Conservation (phyloP, 768 basidiomycete species). For the Clathrus columnatus region DNA sequence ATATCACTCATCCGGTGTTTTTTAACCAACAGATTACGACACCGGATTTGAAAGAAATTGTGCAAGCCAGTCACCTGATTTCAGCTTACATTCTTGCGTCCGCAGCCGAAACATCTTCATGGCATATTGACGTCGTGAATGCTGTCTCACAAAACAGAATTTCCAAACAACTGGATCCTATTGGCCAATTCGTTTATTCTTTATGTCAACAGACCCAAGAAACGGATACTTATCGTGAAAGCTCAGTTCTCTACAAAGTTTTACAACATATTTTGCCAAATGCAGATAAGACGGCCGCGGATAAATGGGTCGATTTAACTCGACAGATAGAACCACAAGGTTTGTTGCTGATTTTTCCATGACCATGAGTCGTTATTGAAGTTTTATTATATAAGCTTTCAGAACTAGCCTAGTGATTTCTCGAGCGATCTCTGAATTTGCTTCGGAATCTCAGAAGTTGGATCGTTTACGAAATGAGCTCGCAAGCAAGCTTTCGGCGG, state of each 20-base stretch:
- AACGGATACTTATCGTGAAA: constrained; percentile 42
- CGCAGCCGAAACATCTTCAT: constrained; percentile 33
- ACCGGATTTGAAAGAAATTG: constrained; percentile 31
- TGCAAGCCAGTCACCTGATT: constrained; percentile 41
- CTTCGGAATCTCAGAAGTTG: constrained; percentile 61
- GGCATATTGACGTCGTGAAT: constrained; percentile 39
- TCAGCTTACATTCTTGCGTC: constrained; percentile 56
- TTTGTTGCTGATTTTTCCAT: constrained; percentile 24
- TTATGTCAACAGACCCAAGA: constrained; percentile 24
- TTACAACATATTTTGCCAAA: constrained; percentile 53
- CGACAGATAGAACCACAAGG: constrained; percentile 55
- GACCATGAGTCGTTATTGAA: background rate
- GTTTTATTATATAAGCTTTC: constrained; percentile 41
- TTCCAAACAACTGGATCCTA: constrained; percentile 12
- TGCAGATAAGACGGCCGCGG: constrained; percentile 55
- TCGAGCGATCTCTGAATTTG: constrained; percentile 47
- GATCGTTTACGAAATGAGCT: constrained; percentile 85
- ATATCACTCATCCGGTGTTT: constrained; percentile 42
- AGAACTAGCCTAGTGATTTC: constrained; percentile 61
- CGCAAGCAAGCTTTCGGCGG: constrained; percentile 67
- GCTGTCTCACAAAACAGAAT: constrained; percentile 22
- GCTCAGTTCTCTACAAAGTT: constrained; percentile 51
- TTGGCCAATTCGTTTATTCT: constrained; percentile 26
- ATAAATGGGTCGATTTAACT: constrained; percentile 68
- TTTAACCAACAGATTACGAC: constrained; percentile 24